Percentiles rank a stretch among this genome's conserved stretches.
phyloP scores from a whole-genome alignment of 257 asterid genomes.

The Salvia hispanica region DNA sequence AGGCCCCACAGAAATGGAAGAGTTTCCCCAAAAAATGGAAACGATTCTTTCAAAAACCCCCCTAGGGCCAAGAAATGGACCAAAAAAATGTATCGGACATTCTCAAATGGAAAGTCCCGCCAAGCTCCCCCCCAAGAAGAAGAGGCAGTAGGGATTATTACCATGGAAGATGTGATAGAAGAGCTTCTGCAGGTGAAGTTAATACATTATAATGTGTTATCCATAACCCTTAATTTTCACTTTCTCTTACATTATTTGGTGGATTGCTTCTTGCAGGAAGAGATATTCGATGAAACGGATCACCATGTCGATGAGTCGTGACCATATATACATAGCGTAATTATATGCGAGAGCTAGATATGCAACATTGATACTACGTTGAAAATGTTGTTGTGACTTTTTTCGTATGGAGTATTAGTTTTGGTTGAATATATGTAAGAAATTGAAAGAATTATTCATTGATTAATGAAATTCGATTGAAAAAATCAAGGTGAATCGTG shows the following conservation, averaged over 20 bases:
- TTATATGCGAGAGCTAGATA: too few relatives aligned
- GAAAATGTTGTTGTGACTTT: not conserved
- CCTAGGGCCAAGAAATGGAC: conserved; percentile 77
- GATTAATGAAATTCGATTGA: not conserved
- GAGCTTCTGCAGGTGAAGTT: conserved; percentile 85
- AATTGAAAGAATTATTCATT: not conserved
- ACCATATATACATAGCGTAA: conserved; percentile 18
- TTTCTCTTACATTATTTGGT: conserved; percentile 1
- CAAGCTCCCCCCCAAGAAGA: conserved; percentile 88
- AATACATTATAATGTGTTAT: not conserved
- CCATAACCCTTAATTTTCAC: not conserved
- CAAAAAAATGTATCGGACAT: conserved; percentile 87
- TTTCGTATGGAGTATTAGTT: not conserved
- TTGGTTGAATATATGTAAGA: conserved; percentile 20
- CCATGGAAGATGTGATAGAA: conserved; percentile 97
- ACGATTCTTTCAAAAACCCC: conserved; percentile 50
- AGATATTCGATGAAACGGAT: conserved; percentile 90
- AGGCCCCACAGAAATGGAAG: conserved; percentile 70
- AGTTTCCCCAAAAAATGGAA: conserved; percentile 71
- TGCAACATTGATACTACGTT: not conserved
- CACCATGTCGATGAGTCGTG: conserved; percentile 68
- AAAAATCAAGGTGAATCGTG: too few relatives aligned
- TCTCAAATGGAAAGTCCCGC: conserved; percentile 72
- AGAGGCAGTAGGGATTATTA: conserved; percentile 88
- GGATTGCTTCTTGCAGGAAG: conserved; percentile 59